Evolutionary conservation across 495 filamentous ascomycete genomes (phyloP).

Genomic region (Penicillium subrubescens): DNA sequence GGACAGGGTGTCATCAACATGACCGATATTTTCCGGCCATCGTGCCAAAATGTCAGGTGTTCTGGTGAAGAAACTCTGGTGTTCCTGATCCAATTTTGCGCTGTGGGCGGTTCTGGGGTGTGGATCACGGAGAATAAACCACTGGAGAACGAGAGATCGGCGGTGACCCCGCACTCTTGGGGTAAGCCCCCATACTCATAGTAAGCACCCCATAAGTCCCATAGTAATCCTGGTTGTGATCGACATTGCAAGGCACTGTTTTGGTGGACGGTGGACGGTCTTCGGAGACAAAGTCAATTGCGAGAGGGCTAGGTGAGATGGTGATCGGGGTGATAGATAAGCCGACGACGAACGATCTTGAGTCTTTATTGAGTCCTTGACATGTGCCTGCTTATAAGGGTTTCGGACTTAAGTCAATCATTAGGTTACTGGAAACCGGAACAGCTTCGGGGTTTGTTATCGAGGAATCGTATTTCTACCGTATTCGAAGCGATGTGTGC

Average conservation of each 20-base stretch:
- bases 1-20: slow-evolving; percentile 1
- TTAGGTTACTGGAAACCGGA: background rate
- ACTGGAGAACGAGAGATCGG: slow-evolving; percentile 6
- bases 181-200: background rate
- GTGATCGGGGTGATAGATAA: background rate
- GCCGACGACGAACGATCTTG: background rate
- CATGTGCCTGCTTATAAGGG: background rate
- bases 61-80: background rate
- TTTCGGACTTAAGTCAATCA: background rate
- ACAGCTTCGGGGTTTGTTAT: background rate
- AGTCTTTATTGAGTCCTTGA: background rate
- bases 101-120: background rate
- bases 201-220: background rate
- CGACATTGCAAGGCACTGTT: background rate
- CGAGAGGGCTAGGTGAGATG: background rate
- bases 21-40: slow-evolving; percentile 5
- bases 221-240: background rate
- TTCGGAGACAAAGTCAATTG: slow-evolving; percentile 4
- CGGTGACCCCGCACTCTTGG: slow-evolving; percentile 12
- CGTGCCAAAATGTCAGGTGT: background rate
- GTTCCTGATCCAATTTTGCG: background rate
- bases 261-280: background rate
- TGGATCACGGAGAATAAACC: background rate
- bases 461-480: background rate
- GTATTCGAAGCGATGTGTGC: background rate